Conservation (phyloP, 148 eudicot genomes). For the Silene conica region DNA sequence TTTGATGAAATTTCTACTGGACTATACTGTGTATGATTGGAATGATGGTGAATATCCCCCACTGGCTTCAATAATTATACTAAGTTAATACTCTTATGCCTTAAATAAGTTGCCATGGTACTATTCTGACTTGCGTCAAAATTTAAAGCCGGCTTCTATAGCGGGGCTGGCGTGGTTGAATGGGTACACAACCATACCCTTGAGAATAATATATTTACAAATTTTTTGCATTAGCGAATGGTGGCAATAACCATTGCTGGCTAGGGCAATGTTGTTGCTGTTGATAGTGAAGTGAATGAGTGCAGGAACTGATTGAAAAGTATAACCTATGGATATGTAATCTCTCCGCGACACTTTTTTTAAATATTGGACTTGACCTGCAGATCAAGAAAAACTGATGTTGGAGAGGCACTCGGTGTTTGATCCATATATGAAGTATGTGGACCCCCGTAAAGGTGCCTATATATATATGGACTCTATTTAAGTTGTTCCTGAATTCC, state of each 20-base stretch:
- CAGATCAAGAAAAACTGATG: conserved; percentile 63
- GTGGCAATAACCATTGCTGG: not conserved
- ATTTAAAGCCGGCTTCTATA: no score
- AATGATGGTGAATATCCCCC: no score
- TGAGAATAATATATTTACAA: not conserved
- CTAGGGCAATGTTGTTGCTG: not conserved
- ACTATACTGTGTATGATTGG: no score
- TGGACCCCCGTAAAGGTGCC: conserved; percentile 69
- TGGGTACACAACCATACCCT: no score
- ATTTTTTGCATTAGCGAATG: not conserved
- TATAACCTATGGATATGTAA: no score
- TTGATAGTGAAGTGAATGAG: not conserved
- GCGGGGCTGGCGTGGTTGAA: no score
- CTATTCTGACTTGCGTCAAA: no score
- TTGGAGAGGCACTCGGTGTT: conserved; percentile 54
- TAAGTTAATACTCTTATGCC: no score
- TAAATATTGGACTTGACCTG: conserved; percentile 19
- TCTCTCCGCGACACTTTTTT: not conserved
- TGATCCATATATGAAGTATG: conserved; percentile 53
- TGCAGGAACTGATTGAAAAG: not conserved
- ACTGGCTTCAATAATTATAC: no score
- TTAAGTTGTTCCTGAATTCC: conserved; percentile 8
- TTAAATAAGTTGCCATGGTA: no score
- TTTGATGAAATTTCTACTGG: no score
- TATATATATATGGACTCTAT: no score